Base-by-base conservation (phyloP, 1,284 basidiomycete genomes). In the Cystobasidium sp. region DNA sequence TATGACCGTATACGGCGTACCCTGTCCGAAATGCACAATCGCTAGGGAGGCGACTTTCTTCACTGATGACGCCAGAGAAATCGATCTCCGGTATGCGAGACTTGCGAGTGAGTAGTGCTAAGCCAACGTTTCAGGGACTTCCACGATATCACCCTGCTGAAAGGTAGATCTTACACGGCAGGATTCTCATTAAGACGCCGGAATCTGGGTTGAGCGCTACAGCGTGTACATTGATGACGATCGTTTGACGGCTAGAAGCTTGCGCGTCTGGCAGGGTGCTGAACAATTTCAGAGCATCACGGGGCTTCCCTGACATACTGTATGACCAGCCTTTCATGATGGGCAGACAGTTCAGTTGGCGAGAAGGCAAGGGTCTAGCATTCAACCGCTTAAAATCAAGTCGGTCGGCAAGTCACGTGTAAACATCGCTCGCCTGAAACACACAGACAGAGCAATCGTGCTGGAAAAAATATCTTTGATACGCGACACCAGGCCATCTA, bases 81-180 rank as follows among this genome's bases (percentile, higher is more conserved):
- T 67, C 64, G 64, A 67, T 67, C 53, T 67, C 64, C 5, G 64
- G 64, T 43, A 53, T 55, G n/a, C 64, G 64, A 9, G 64, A 12
- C 12, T 16, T 8, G 12, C 64, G 49, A 31, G 37, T 39, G 9
- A 62, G 39, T 16, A 10, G 22, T 16, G 16, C 14, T 44, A 43
- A n/a, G n/a, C 20, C 14, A 62, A 18, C 8, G 24, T n/a, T 12
- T 18, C 8, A 46, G 9, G 20, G n/a, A 31, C 1, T 5, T 14
- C 6, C 3, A n/a, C 47, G n/a, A 5, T 6, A 12, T 39, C 7
- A 16, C 3, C 37, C 14, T 22, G n/a, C 6, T 59, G 37, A 41
- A 20, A 18, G 22, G 18, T 3, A n/a, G 10, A 43, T 14, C 52
- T 24, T 31, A 67, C 64, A 37, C 3, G 64, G 64, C 18, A 67